These are phyloP conservation scores for Jackrogersella minutella DNA, from an alignment of 495 filamentous ascomycete species.

Conservation along the genomic window DNA sequence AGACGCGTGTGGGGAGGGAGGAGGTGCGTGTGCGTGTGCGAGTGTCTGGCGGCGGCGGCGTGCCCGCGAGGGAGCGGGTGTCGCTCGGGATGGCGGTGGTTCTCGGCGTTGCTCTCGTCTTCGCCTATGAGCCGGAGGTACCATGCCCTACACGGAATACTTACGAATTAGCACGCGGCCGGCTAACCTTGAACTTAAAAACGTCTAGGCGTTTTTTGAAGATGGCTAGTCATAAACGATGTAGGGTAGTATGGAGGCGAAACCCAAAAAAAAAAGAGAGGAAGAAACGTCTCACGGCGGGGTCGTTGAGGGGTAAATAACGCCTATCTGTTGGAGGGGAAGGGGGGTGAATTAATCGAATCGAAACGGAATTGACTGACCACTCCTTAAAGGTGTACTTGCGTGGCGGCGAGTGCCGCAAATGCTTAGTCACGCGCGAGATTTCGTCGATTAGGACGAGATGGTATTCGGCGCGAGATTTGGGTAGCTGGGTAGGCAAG, in stretches of 20 bases:
- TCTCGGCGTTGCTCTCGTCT: conserved; percentile 61
- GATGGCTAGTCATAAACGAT: background rate
- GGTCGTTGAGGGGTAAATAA: background rate
- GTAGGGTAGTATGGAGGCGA: too few relatives aligned
- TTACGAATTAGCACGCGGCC: conserved; percentile 9
- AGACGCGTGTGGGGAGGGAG: background rate
- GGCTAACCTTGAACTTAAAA: background rate
- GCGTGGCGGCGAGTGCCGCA: conserved; percentile 65
- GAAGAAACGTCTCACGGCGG: background rate
- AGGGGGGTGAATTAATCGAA: conserved; percentile 6
- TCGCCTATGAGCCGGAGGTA: conserved; percentile 79
- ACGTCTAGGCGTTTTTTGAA: too few relatives aligned
- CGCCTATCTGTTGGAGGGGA: background rate
- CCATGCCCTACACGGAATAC: conserved; percentile 57
- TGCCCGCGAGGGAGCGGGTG: too few relatives aligned
- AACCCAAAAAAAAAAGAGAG: too few relatives aligned
- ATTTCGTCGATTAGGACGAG: conserved; percentile 74
- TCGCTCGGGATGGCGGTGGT: conserved; percentile 47
- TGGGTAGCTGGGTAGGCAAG: conserved; percentile 41
- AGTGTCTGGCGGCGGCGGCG: background rate
- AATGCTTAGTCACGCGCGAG: conserved; percentile 68
- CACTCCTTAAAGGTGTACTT: conserved; percentile 84
- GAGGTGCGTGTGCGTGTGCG: background rate
- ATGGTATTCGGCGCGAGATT: conserved; percentile 65
- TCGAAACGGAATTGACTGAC: conserved; percentile 46